Evolutionary conservation across 192 early-diverging fungal species (phyloP).

Genomic region (Anaeromyces robustus): DNA sequence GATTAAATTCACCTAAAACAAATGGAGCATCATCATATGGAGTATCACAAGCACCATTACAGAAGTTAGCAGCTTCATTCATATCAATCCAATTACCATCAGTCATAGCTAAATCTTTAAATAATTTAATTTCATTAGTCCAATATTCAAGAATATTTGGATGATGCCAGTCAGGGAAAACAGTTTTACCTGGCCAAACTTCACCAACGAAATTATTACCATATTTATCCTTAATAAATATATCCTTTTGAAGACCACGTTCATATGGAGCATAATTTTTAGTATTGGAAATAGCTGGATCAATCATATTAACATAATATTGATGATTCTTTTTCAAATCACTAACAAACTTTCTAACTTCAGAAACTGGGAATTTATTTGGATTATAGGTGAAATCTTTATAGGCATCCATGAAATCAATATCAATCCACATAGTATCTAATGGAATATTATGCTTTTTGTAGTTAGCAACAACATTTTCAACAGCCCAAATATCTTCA

Average conservation of each 20-base stretch:
- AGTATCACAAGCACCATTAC: conserved; percentile 34
- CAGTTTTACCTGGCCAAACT: conserved; percentile 50
- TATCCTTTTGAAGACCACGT: conserved; percentile 24
- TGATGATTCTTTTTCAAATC: conserved; percentile 25
- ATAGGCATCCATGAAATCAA: conserved; percentile 52
- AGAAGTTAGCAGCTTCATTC: conserved; percentile 54
- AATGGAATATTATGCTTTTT: conserved; percentile 35
- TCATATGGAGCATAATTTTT: conserved; percentile 29
- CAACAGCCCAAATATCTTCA: conserved; percentile 28
- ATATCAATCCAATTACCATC: conserved; percentile 56
- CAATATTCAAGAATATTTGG: conserved; percentile 28
- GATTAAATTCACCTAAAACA: conserved; percentile 14
- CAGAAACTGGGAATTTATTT: conserved; percentile 25
- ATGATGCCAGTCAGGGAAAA: conserved; percentile 47
- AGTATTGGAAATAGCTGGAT: conserved; percentile 38
- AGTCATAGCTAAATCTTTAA: conserved; percentile 5
- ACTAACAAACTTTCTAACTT: conserved; percentile 24
- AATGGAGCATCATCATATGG: conserved; percentile 7
- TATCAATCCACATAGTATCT: conserved; percentile 48
- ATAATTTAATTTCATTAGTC: conserved; percentile 21
- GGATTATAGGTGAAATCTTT: conserved; percentile 45
- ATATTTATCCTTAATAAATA: conserved; percentile 38
- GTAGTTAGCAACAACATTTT: conserved; percentile 34
- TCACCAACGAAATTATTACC: conserved; percentile 24
- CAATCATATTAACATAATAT: conserved; percentile 39